Evolutionary conservation across 495 filamentous ascomycete genomes (phyloP), one percentile per base, ranked within the genome.

Genomic region (Penicillium argentinense): DNA sequence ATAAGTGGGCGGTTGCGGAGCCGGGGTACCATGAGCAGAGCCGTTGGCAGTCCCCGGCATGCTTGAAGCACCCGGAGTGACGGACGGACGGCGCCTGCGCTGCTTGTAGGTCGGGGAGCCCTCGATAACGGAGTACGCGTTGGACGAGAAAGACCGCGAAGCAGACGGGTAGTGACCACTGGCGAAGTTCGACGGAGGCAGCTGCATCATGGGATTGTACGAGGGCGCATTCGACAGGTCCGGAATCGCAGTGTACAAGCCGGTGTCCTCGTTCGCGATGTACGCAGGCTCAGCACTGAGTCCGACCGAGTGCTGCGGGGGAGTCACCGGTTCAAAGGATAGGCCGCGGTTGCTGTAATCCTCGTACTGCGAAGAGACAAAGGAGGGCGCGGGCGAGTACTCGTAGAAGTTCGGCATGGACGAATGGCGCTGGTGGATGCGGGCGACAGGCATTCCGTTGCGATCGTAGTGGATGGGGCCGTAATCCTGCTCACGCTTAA

Each of bases 21-120:
- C 71, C 22, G 63, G 54, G 19, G 48, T 56, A 4, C 62, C 57
- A 40, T 75, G 72, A 26, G 59, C 17, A 9, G 48, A n/a, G 17
- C 34, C 18, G 36, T 28, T 37, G 36, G 18, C 65, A 4, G 80
- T 74, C 16, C 81, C 80, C 38, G 84, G 78, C 43, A 83, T 75
- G 25, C 83, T 81, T 24, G 76, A 77, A 39, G 87, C 76, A 27
- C 81, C 81, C 9, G 90, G 88, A 13, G 89, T 85, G 41, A 97
- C 86, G 18, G 93, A 97, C 16, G 93, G 95, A 23, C 95, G 86
- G 49, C 93, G 82, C 59, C 93, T 81, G 47, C 93, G 82, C 73
- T 97, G 95, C 78, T 98, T 98, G 74, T 98, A 98, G 9, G 92
- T 96, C 18, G 93, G 93, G 5, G 93, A 98, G 16, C 93, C 93